phyloP scores from a whole-genome alignment of 805 yeast species.

The Suhomyces pyralidae region DNA sequence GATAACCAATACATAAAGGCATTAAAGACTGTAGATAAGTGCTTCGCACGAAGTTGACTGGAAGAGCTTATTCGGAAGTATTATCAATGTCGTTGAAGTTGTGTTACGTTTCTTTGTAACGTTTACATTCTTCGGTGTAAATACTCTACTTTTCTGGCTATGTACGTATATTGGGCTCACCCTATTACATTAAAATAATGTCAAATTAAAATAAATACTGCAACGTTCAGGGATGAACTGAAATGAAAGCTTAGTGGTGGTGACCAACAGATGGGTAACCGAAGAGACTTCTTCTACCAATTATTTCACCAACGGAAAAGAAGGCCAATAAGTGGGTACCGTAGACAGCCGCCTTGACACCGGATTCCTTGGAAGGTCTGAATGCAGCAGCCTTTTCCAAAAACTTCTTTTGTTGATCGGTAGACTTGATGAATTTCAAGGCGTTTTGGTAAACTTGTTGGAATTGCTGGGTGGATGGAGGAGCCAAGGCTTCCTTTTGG shows the following conservation, averaged over 20 bases:
- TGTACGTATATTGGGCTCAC: slow-evolving; percentile 1
- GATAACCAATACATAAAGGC: neutral
- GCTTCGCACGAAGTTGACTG: neutral
- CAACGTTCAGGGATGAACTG: neutral
- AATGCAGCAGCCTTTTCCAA: slow-evolving; percentile 45
- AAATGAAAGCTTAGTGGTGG: slow-evolving; percentile 18
- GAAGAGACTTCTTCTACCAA: slow-evolving; percentile 91
- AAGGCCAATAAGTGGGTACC: slow-evolving; percentile 84
- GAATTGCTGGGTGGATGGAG: slow-evolving; percentile 78
- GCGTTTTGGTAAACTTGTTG: slow-evolving; percentile 63
- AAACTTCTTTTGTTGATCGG: slow-evolving; percentile 58
- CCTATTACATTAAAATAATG: neutral
- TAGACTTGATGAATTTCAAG: slow-evolving; percentile 33
- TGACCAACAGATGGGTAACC: slow-evolving; percentile 75
- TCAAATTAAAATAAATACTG: neutral
- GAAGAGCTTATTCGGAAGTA: too few relatives aligned
- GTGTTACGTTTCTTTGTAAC: too few relatives aligned
- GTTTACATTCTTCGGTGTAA: neutral
- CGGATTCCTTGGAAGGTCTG: slow-evolving; percentile 52
- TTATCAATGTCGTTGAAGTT: too few relatives aligned
- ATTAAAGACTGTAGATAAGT: neutral
- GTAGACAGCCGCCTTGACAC: slow-evolving; percentile 66
- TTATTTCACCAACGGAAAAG: slow-evolving; percentile 91
- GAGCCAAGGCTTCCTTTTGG: slow-evolving; percentile 88
- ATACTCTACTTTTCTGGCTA: neutral